Evolutionary conservation across 1,284 basidiomycete species (phyloP), one percentile per base, ranked within the genome.

Genomic region (Cystobasidium pallidum): DNA sequence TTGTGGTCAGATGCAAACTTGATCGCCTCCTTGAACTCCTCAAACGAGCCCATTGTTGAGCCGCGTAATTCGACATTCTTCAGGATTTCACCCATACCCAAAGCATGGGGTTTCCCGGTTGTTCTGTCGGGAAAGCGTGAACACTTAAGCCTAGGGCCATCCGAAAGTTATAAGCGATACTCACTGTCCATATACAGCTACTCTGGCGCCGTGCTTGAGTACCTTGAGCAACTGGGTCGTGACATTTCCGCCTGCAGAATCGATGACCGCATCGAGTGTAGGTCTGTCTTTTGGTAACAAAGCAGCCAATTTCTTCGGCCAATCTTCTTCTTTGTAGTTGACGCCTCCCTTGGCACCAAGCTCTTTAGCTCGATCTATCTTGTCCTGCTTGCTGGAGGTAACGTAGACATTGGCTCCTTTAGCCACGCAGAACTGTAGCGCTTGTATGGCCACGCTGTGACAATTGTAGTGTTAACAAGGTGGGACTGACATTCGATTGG

Each of bases 81-180:
- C 72, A 92, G 79, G n/a, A 92, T 89, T 76, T 91, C 87, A 19
- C 86, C 85, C 89, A 94, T 92, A 11, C 88, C 89, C 77, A 93
- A 85, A 17, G 84, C 84, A 57, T 91, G 71, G 21, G 85, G 76
- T 83, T 83, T 13, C 86, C 77, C 82, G 21, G 86, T 87, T 54
- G 90, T 91, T 88, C 89, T 91, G 70, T 75, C 80, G 71, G 77
- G 79, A 36, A 77, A 62, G 55, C 65, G 71, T 66, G 32, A 39
- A 63, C 24, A 45, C 11, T 11, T 24, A 17, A 30, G 36, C 17
- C 17, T 15, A 26, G 2, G 51, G 11, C 58, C 2, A 36, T 54
- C 17, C 32, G 4, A n/a, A 19, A 41, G 19, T 30, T 91, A 84
- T 64, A 82, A 84, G 3, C 36, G 34, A 49, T 17, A 54, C 67